Conservation (phyloP, 805 yeast genomes). For the Monosporozyma servazzii region DNA sequence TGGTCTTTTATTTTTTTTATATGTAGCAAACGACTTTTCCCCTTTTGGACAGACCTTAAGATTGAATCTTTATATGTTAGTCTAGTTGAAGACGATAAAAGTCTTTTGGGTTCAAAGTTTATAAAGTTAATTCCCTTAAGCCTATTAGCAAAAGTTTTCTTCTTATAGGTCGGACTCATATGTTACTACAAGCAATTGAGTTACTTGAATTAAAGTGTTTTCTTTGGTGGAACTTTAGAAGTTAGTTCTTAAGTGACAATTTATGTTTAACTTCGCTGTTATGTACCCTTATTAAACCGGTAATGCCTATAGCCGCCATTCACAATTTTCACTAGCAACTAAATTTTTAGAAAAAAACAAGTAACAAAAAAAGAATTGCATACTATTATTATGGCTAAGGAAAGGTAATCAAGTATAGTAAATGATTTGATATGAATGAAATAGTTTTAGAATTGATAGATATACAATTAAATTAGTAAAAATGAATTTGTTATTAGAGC, state of each 20-base stretch:
- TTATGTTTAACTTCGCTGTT: too few species aligned
- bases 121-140: background rate
- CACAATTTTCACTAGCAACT: background rate
- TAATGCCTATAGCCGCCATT: background rate
- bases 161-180: background rate
- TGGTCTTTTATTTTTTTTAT: background rate
- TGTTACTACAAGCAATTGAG: background rate
- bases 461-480: too few species aligned
- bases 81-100: background rate
- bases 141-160: background rate
- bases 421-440: too few species aligned
- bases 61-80: background rate
- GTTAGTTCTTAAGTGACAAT: background rate
- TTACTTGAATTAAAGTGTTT: background rate
- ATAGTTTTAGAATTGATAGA: too few species aligned
- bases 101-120: background rate
- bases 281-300: background rate
- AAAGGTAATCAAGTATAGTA: too few species aligned
- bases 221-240: background rate
- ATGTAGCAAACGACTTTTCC: background rate
- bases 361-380: too few species aligned
- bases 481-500: too few species aligned
- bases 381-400: too few species aligned
- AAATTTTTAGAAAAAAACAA: too few species aligned
- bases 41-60: background rate